These are phyloP conservation scores for Stentor roeselii DNA, from an alignment of 73 alveolate species.

Conservation along the genomic window DNA sequence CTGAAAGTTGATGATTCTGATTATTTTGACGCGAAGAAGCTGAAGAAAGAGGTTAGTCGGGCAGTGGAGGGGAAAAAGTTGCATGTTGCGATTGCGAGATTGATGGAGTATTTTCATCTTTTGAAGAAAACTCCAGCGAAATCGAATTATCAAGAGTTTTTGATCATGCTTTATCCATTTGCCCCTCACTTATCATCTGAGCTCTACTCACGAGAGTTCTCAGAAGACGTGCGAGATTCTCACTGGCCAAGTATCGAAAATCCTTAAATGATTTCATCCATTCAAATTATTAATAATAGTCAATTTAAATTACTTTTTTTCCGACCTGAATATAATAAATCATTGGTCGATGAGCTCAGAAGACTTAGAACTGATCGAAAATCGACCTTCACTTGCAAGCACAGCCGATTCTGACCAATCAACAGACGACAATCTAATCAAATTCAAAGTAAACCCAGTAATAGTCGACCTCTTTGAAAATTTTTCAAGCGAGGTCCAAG, in stretches of 20 bases:
- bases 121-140: conserved; percentile 7
- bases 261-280: too few species aligned
- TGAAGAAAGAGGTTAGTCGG: conserved; percentile 18
- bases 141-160: not conserved
- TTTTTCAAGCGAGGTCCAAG: not conserved
- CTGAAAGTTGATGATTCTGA: not conserved
- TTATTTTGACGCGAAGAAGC: not conserved
- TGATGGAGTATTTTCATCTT: conserved; percentile 46
- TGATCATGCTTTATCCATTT: conserved; percentile 34
- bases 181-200: conserved; percentile 51
- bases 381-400: not conserved
- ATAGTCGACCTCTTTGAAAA: not conserved
- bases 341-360: too few species aligned
- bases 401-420: not conserved
- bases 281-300: too few species aligned
- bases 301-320: too few species aligned
- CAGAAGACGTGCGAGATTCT: not conserved
- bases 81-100: conserved; percentile 62
- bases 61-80: conserved; percentile 34
- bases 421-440: not conserved
- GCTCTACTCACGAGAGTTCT: not conserved
- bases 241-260: too few species aligned
- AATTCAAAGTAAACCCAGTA: not conserved
- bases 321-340: too few species aligned
- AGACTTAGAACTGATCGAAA: not conserved